Conservation (phyloP, 1,284 basidiomycete genomes). For the Uromyces viciae-fabae region DNA sequence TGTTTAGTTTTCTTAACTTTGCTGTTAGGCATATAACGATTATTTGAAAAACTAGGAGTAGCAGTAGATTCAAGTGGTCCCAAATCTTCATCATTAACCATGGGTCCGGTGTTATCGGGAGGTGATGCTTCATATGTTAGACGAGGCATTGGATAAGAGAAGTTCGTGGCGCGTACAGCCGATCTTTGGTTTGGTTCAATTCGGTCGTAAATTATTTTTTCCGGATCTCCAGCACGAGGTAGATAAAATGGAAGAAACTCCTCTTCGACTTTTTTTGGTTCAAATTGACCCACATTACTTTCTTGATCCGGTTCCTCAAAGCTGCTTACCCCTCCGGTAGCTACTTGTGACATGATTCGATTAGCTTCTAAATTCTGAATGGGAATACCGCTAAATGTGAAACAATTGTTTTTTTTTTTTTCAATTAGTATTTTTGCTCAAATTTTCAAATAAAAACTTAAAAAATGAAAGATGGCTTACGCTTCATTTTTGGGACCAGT, state of each 20-base stretch:
- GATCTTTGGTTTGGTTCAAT: background rate
- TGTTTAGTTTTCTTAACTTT: conserved; percentile 13
- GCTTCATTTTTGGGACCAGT: conserved; percentile 16
- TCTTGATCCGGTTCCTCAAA: background rate
- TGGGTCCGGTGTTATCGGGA: conserved; percentile 15
- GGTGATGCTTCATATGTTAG: background rate
- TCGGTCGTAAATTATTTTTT: background rate
- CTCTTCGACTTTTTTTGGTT: background rate
- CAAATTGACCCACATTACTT: background rate
- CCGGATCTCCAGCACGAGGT: conserved; percentile 17
- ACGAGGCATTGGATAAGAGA: conserved; percentile 18
- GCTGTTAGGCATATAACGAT: conserved; percentile 34
- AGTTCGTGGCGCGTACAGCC: background rate
- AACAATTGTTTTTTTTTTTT: too few relatives aligned
- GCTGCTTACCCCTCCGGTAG: background rate
- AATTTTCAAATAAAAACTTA: background rate
- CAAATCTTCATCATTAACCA: background rate
- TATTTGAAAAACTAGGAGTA: conserved; percentile 22
- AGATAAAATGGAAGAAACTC: conserved; percentile 31
- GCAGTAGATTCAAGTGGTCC: conserved; percentile 23
- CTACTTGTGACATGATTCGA: conserved; percentile 24
- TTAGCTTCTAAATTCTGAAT: conserved; percentile 28
- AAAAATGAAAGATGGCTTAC: background rate
- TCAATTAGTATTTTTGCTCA: background rate
- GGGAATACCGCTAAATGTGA: conserved; percentile 17